Evolutionary conservation across 345 rosid species (phyloP).

Genomic region (Fremontodendron californicum): DNA sequence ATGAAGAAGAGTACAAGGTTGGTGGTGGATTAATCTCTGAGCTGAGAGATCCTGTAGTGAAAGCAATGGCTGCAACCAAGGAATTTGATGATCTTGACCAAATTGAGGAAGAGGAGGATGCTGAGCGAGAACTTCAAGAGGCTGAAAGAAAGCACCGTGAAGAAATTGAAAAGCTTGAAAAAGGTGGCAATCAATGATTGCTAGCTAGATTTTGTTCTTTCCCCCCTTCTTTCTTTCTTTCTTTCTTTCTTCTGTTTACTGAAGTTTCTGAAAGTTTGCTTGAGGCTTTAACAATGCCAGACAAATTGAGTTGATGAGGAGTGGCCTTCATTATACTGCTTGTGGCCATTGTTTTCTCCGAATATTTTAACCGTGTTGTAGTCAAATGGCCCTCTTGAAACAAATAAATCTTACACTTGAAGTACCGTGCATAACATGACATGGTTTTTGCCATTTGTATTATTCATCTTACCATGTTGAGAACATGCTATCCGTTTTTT

Average conservation of each 20-base stretch:
- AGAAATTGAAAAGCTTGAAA: conserved; percentile 65
- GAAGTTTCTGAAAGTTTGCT: conserved; percentile 12
- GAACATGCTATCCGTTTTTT: background rate
- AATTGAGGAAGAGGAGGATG: conserved; percentile 88
- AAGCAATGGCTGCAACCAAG: conserved; percentile 85
- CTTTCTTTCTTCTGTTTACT: conserved; percentile 7
- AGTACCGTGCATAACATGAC: background rate
- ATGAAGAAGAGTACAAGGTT: conserved; percentile 81
- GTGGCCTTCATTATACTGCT: background rate
- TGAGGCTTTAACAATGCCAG: conserved; percentile 13
- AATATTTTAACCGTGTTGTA: background rate
- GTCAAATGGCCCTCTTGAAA: conserved; percentile 1
- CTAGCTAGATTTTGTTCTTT: background rate
- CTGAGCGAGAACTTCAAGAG: conserved; percentile 64
- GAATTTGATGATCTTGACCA: conserved; percentile 86
- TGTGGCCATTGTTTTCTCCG: background rate
- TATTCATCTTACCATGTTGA: background rate
- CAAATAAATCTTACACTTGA: background rate
- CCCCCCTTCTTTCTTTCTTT: conserved; percentile 1
- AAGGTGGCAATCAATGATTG: conserved; percentile 32
- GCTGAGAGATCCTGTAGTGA: conserved; percentile 87
- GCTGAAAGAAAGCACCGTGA: conserved; percentile 66
- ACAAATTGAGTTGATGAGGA: conserved; percentile 8
- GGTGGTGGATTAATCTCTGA: conserved; percentile 83
- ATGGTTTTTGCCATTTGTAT: background rate